phyloP scores from a whole-genome alignment of 768 basidiomycete species.

The Xerocomellus amylosporus region DNA sequence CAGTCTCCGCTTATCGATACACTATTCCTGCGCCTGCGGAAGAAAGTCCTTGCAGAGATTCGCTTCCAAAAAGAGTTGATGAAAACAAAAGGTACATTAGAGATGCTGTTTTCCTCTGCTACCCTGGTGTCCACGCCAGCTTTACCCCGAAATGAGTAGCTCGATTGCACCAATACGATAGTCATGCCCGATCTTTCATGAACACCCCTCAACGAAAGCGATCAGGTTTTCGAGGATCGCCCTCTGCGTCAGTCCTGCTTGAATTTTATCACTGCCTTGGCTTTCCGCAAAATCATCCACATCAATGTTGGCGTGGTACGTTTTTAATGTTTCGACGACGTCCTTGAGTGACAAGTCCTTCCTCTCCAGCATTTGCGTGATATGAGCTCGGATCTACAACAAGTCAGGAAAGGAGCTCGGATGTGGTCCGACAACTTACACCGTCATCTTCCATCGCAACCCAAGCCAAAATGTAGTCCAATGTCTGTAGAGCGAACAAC shows the following conservation, averaged over 20 bases:
- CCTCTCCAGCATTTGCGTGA: constrained; percentile 70
- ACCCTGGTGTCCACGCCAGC: constrained; percentile 31
- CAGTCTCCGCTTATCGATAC: constrained; percentile 92
- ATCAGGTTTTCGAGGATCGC: constrained; percentile 71
- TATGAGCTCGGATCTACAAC: constrained; percentile 72
- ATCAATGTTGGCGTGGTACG: constrained; percentile 73
- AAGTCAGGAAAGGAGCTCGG: constrained; percentile 6
- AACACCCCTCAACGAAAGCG: constrained; percentile 47
- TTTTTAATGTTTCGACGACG: constrained; percentile 65
- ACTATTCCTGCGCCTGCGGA: constrained; percentile 74
- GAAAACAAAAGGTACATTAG: constrained; percentile 80
- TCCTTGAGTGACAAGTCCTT: constrained; percentile 68
- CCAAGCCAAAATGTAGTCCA: constrained; percentile 96
- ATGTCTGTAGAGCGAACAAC: constrained; percentile 82
- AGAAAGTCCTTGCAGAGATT: constrained; percentile 82
- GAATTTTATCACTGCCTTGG: constrained; percentile 28
- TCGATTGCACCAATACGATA: constrained; percentile 3
- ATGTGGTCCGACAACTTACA: constrained; percentile 44
- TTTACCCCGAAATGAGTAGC: constrained; percentile 16
- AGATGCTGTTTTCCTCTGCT: constrained; percentile 79
- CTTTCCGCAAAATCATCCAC: constrained; percentile 39
- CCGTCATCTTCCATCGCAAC: constrained; percentile 97
- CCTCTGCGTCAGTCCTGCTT: constrained; percentile 51
- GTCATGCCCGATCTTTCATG: constrained; percentile 7
- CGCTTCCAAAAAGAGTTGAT: constrained; percentile 84